Conservation (phyloP, 257 asterid genomes). For the Rubia yunnanensis region DNA sequence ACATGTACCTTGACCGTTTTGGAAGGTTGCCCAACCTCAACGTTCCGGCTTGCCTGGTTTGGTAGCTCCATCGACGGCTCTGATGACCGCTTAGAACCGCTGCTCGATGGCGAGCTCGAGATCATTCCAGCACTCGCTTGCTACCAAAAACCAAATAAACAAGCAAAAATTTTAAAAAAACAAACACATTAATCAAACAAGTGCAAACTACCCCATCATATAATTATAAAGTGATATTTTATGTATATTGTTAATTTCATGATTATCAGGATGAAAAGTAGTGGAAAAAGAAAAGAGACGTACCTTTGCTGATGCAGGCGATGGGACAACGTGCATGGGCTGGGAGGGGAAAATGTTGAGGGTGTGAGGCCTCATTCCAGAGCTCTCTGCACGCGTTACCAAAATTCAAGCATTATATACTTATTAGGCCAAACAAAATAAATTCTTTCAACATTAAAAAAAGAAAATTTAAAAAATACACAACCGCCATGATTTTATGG, state of each 20-base stretch:
- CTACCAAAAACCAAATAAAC: constrained; percentile 36
- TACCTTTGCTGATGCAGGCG: constrained; percentile 53
- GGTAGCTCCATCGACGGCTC: constrained; percentile 40
- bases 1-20: constrained; percentile 60
- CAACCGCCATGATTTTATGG: neutral
- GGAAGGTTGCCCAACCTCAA: neutral
- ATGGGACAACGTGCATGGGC: constrained; percentile 85
- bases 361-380: constrained; percentile 68
- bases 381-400: constrained; percentile 40
- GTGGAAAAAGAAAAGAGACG: neutral
- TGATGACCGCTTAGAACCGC: constrained; percentile 64
- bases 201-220: neutral
- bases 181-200: neutral
- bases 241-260: neutral
- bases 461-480: neutral
- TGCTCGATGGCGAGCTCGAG: constrained; percentile 32
- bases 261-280: neutral
- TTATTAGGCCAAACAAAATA: neutral
- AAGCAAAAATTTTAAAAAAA: no score
- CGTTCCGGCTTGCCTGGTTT: neutral
- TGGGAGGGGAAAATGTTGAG: constrained; percentile 89
- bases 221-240: neutral
- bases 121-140: constrained; percentile 32
- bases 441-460: neutral
- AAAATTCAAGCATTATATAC: neutral